A percentile compares a stretch with the other conserved stretches of the same genome.
These are phyloP conservation scores for Plenodomus lindquistii DNA, from an alignment of 2,329 filamentous ascomycete species.

Conservation along the genomic window DNA sequence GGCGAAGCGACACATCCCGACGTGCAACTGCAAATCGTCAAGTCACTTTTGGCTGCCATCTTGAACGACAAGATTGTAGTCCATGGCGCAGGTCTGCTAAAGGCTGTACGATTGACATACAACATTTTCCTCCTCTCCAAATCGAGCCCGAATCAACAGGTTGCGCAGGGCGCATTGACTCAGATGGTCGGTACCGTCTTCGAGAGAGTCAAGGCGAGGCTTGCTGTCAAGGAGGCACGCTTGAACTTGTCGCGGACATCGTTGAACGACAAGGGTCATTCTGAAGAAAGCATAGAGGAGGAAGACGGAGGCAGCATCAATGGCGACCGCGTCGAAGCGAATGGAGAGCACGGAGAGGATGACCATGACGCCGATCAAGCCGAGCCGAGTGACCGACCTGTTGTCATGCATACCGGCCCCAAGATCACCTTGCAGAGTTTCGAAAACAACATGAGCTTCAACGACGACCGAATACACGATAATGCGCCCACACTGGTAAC, in stretches of 20 bases:
- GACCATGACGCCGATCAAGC: constrained; percentile 42
- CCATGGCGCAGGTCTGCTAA: constrained; percentile 91
- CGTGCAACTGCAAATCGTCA: constrained; percentile 96
- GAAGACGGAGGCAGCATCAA: constrained; percentile 30
- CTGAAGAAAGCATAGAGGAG: constrained; percentile 36
- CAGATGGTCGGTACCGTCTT: constrained; percentile 99
- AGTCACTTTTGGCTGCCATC: constrained; percentile 91
- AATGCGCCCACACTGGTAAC: constrained; percentile 70
- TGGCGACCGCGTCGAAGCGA: constrained; percentile 27
- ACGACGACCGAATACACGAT: constrained; percentile 67
- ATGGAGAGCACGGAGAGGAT: constrained; percentile 49
- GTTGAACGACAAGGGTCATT: constrained; percentile 42
- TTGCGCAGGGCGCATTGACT: constrained; percentile 93
- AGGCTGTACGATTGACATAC: constrained; percentile 96
- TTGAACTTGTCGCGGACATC: constrained; percentile 57
- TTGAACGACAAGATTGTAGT: constrained; percentile 99
- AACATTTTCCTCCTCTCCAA: constrained; percentile 97
- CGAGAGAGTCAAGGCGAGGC: constrained; percentile 83
- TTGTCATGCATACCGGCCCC: constrained; percentile 53
- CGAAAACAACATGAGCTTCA: constrained; percentile 67
- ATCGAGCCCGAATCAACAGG: constrained; percentile 91
- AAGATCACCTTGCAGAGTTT: constrained; percentile 72
- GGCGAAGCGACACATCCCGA: constrained; percentile 91
- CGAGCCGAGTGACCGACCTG: constrained; percentile 48
- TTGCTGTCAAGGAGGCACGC: constrained; percentile 85